Conservation (phyloP, 192 early-diverging fungal species). For the Gamsiella multidivaricata region DNA sequence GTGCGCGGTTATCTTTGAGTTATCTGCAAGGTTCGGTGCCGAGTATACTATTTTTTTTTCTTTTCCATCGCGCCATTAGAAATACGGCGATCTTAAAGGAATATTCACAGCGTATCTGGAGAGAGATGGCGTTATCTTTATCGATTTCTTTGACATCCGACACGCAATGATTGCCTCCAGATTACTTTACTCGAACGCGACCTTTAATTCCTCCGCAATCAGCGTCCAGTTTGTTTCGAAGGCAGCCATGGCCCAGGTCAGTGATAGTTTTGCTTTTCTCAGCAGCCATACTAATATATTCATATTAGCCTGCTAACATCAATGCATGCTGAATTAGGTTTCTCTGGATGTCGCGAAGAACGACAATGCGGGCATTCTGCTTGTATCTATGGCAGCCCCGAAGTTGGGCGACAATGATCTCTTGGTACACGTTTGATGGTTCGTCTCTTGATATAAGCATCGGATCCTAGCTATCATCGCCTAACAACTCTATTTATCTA, state of each 20-base stretch:
- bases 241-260: conserved; percentile 12
- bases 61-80: too few relatives aligned
- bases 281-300: not conserved
- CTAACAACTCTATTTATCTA: not conserved
- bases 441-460: not conserved
- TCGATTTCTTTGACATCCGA: conserved; percentile 61
- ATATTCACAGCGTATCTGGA: conserved; percentile 44
- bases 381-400: conserved; percentile 15
- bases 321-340: conserved; percentile 3
- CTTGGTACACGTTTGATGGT: conserved; percentile 34
- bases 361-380: conserved; percentile 52
- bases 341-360: conserved; percentile 2
- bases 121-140: conserved; percentile 44
- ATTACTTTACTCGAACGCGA: conserved; percentile 8
- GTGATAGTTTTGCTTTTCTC: not conserved
- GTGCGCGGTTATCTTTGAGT: too few relatives aligned
- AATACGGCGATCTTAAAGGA: conserved; percentile 55
- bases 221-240: conserved; percentile 45
- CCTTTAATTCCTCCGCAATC: conserved; percentile 9
- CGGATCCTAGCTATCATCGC: not conserved
- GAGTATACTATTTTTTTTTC: too few relatives aligned
- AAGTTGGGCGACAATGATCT: conserved; percentile 39
- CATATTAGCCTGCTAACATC: not conserved
- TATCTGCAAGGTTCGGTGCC: too few relatives aligned
- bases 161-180: conserved; percentile 48